Evolutionary conservation across 345 rosid genomes (phyloP).

Genomic region (Pistacia integerrima): DNA sequence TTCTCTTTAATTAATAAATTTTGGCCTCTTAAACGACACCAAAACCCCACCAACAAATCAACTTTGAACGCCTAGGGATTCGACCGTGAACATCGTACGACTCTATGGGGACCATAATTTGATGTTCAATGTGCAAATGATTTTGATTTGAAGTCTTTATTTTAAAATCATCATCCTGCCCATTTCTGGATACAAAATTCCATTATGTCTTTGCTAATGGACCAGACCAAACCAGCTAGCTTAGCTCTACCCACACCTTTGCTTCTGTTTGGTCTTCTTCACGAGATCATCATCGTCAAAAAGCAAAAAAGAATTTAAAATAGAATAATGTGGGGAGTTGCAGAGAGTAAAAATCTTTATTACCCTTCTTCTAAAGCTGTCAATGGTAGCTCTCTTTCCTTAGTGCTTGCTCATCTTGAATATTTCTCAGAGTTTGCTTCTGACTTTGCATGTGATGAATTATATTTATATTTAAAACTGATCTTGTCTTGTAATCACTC

Average conservation of each 20-base stretch:
- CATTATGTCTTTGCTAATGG: not conserved
- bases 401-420: conserved; percentile 5
- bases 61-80: conserved; percentile 35
- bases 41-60: conserved; percentile 24
- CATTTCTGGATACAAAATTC: not conserved
- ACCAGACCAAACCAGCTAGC: not conserved
- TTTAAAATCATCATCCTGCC: not conserved
- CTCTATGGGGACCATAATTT: conserved; percentile 18
- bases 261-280: not conserved
- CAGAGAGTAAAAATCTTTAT: conserved; percentile 13
- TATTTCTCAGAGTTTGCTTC: not conserved
- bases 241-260: too few relatives aligned
- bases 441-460: not conserved
- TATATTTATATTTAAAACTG: too few relatives aligned
- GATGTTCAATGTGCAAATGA: conserved; percentile 20
- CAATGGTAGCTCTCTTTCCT: conserved; percentile 29
- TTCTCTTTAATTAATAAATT: conserved; percentile 7
- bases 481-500: not conserved
- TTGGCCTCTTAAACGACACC: conserved; percentile 3
- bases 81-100: conserved; percentile 29
- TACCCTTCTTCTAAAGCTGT: conserved; percentile 22
- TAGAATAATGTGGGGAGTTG: not conserved
- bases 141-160: conserved; percentile 31
- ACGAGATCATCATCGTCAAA: not conserved
- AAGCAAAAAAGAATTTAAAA: not conserved